phyloP scores from a whole-genome alignment of 345 rosid genomes.

The Eucalyptus cladocalyx region DNA sequence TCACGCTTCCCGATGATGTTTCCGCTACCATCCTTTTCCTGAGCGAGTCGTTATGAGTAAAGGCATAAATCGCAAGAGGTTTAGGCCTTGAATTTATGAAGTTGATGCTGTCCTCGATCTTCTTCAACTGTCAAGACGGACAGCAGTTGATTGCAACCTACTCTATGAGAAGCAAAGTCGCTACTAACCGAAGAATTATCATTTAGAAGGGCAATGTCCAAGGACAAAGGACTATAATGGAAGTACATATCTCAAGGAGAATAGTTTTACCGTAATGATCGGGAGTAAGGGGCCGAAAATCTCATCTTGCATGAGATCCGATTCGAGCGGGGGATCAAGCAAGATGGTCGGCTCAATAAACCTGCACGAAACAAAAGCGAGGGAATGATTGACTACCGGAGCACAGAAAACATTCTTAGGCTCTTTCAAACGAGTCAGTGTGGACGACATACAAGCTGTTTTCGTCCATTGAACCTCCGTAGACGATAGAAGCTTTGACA shows the following conservation, averaged over 20 bases:
- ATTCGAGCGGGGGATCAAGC: conserved; percentile 50
- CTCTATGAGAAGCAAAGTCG: background rate
- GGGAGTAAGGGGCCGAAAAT: conserved; percentile 94
- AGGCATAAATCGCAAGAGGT: conserved; percentile 68
- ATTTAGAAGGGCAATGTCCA: background rate
- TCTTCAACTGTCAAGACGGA: conserved; percentile 23
- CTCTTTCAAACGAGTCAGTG: background rate
- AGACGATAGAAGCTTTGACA: conserved; percentile 11
- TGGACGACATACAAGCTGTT: conserved; percentile 2
- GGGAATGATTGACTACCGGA: background rate
- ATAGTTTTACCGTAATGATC: conserved; percentile 45
- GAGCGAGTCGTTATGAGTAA: conserved; percentile 38
- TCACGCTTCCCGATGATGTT: conserved; percentile 56
- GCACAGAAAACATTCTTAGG: background rate
- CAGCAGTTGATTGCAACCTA: background rate
- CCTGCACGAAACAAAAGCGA: conserved; percentile 12
- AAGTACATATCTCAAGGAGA: background rate
- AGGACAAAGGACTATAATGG: background rate
- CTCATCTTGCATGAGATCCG: conserved; percentile 74
- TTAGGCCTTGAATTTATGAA: conserved; percentile 58
- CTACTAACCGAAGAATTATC: background rate
- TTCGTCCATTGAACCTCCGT: conserved; percentile 23
- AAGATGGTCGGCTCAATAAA: conserved; percentile 73
- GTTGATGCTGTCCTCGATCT: conserved; percentile 59
- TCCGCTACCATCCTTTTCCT: conserved; percentile 24